These are phyloP conservation scores for Coemansia sp. DNA, from an alignment of 192 early-diverging fungal species.

Conservation along the genomic window DNA sequence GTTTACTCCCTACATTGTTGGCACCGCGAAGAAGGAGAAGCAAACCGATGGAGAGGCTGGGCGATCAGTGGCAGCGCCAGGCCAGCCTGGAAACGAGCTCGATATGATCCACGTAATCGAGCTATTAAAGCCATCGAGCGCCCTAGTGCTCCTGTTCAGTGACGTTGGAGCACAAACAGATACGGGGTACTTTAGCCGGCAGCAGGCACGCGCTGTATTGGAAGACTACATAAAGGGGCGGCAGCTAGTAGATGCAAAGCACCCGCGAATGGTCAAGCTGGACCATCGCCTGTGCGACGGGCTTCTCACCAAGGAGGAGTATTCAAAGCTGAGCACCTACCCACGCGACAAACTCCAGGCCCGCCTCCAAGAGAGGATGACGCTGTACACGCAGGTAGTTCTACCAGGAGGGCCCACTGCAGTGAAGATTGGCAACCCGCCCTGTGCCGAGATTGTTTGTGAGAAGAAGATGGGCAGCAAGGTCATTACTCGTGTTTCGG, in stretches of 20 bases:
- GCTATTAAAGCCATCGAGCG: slow-evolving; percentile 56
- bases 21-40: neutral
- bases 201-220: slow-evolving; percentile 60
- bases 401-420: slow-evolving; percentile 18
- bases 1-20: slow-evolving; percentile 33
- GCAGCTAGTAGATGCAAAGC: slow-evolving; percentile 58
- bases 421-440: slow-evolving; percentile 29
- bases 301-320: slow-evolving; percentile 67
- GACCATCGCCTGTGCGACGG: slow-evolving; percentile 67
- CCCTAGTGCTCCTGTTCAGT: slow-evolving; percentile 56
- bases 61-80: neutral
- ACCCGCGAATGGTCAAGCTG: slow-evolving; percentile 62
- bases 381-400: slow-evolving; percentile 36
- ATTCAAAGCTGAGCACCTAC: slow-evolving; percentile 54
- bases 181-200: slow-evolving; percentile 56
- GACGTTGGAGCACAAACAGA: slow-evolving; percentile 50
- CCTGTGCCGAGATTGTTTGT: slow-evolving; percentile 30
- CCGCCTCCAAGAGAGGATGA: slow-evolving; percentile 48
- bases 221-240: slow-evolving; percentile 65
- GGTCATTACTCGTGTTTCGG: slow-evolving; percentile 40
- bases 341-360: slow-evolving; percentile 60
- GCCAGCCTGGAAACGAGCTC: neutral
- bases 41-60: neutral
- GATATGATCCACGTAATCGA: slow-evolving; percentile 47
- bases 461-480: slow-evolving; percentile 54